These are phyloP conservation scores for Erucastrum elatum DNA, from an alignment of 345 rosid species.

Conservation along the genomic window DNA sequence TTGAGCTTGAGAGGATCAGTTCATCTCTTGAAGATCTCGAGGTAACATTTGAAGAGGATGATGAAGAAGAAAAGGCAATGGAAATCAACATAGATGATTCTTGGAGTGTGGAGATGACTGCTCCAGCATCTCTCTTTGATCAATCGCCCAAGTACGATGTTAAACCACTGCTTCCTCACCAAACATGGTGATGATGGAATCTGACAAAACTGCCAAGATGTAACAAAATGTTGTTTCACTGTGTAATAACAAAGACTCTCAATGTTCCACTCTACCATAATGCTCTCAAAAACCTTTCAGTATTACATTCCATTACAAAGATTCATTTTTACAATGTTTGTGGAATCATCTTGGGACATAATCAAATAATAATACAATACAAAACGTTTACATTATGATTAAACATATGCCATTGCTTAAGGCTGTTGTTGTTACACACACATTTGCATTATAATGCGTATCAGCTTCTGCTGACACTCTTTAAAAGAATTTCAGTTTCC, in stretches of 20 bases:
- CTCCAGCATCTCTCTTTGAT: constrained; percentile 27
- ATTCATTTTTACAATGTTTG: constrained; percentile 19
- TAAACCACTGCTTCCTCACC: constrained; percentile 28
- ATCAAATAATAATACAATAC: constrained; percentile 11
- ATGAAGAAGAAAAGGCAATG: constrained; percentile 28
- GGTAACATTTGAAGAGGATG: constrained; percentile 12
- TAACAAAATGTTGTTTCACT: background rate
- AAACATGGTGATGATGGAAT: constrained; percentile 26
- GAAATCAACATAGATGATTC: constrained; percentile 25
- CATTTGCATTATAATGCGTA: constrained; percentile 2
- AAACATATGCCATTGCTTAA: constrained; percentile 2
- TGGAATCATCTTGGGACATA: constrained; percentile 7
- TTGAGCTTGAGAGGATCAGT: background rate
- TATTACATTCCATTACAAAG: constrained; percentile 17
- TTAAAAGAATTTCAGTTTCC: constrained; percentile 58
- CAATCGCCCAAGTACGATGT: constrained; percentile 12
- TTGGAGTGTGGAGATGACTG: constrained; percentile 32
- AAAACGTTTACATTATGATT: background rate
- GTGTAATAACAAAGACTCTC: background rate
- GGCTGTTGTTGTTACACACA: constrained; percentile 6
- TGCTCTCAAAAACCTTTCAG: background rate
- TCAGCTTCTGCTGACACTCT: constrained; percentile 19
- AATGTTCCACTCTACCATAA: background rate
- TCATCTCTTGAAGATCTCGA: constrained; percentile 2
- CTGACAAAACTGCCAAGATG: background rate